Percentiles rank a stretch among this genome's conserved stretches.
Conservation (phyloP, 2,329 filamentous ascomycete species). For the Dactylonectria estremocensis region DNA sequence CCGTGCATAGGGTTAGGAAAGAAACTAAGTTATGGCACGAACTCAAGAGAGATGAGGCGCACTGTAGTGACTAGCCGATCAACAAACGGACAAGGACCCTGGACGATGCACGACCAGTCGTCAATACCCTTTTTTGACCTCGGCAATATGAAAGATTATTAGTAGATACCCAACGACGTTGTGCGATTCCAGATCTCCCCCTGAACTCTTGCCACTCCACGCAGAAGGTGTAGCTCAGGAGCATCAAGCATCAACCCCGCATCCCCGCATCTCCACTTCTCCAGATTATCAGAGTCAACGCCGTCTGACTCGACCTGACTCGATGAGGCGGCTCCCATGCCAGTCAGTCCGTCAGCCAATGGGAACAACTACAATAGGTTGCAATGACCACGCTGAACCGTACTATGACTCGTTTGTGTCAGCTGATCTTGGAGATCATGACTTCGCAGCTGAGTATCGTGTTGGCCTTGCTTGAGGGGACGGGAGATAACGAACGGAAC, state of each 20-base stretch:
- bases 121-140: background rate
- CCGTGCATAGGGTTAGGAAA: too few species aligned
- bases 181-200: background rate
- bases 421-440: background rate
- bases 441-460: background rate
- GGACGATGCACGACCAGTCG: too few species aligned
- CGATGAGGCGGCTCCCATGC: background rate
- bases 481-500: background rate
- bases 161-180: background rate
- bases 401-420: background rate
- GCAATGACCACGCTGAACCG: background rate
- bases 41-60: too few species aligned
- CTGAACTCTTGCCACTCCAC: background rate
- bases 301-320: constrained; percentile 12
- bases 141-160: background rate
- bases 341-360: background rate
- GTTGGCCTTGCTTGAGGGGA: background rate
- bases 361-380: background rate
- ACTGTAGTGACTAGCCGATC: too few species aligned
- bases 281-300: constrained; percentile 2
- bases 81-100: too few species aligned
- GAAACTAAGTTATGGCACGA: too few species aligned
- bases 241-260: background rate
- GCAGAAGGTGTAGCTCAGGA: background rate
- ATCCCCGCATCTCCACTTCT: background rate